Base-by-base conservation (phyloP, 148 eudicot genomes). In the Diospyros kaki region DNA sequence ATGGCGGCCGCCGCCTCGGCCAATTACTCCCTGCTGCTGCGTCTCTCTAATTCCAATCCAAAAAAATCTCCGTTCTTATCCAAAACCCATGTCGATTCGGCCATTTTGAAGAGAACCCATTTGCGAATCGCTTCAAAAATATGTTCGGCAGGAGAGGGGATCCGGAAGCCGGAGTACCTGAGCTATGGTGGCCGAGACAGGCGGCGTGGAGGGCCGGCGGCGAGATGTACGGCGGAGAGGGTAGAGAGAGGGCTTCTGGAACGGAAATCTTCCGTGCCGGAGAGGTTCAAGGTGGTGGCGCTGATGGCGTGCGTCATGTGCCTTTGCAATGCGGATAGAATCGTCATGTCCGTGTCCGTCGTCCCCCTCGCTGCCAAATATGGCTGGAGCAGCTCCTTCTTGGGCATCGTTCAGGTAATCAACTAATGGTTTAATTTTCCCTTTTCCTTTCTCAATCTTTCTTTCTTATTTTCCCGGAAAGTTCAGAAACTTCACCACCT, bases 381-480 rank as follows among this genome's bases (percentile, higher is more conserved):
- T 79, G 89, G 85, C 4, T 95, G 99, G 99, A 80, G 77, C 39
- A 86, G 84, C 53, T 88, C 99, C 76, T 92, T 92, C 66, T 66
- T 89, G 72, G 99, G 99, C 76, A 88, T 95, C 82, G 91, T 95
- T 13, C 99, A 95, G 97, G 99, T 91, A 7, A 69, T 5, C 84
- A 28, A 28, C 28, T 28, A 28, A 28, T 28, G 28, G 28, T 28
- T 28, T 28, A 28, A 28, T 28, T 28, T 28, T 28, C 9, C 6
- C 18, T 8, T 38, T 28, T 13, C 38, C 10, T 45, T 50, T 43
- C 3, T 44, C 62, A 63, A 15, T 69, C 48, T 68, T 44, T 11
- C 41, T 56, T 7, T 65, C n/a, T 59, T n/a, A 10, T 15, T 44
- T 12, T 14, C 6, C n/a, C 18, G 38, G 1, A 40, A 64, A 3